These are phyloP conservation scores for Pichia sp. DNA, from an alignment of 1,139 yeast genomes.

Conservation along the genomic window DNA sequence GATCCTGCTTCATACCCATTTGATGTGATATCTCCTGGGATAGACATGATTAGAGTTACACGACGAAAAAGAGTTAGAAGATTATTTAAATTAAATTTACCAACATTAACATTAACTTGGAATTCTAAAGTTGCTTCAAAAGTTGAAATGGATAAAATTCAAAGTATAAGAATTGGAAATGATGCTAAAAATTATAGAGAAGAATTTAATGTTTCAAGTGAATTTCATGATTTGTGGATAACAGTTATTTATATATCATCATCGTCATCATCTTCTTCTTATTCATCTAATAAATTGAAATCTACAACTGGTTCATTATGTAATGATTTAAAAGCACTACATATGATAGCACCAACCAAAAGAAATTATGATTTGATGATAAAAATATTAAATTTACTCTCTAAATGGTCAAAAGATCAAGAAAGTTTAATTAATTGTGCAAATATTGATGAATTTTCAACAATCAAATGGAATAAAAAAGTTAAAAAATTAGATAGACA, in stretches of 20 bases:
- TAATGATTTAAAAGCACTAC: constrained; percentile 42
- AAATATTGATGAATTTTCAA: constrained; percentile 45
- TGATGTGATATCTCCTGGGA: constrained; percentile 11
- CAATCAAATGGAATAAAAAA: constrained; percentile 50
- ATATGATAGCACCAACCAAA: constrained; percentile 64
- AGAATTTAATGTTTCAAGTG: constrained; percentile 67
- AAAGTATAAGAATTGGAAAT: constrained; percentile 56
- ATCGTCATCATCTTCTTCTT: background rate
- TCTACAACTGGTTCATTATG: background rate
- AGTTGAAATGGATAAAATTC: constrained; percentile 30
- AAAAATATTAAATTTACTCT: constrained; percentile 11
- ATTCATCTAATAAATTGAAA: background rate
- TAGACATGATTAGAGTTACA: constrained; percentile 19
- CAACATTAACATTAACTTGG: constrained; percentile 8
- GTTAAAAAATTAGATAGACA: constrained; percentile 28
- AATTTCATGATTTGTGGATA: constrained; percentile 66
- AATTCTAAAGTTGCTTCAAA: constrained; percentile 9
- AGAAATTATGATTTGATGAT: constrained; percentile 55
- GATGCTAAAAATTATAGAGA: constrained; percentile 82
- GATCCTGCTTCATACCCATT: constrained; percentile 9
- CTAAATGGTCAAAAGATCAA: constrained; percentile 11
- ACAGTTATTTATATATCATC: constrained; percentile 53
- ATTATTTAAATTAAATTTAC: constrained; percentile 6
- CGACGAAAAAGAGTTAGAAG: constrained; percentile 7
- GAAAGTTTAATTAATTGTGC: constrained; percentile 28